These are phyloP conservation scores for Cladorrhinum sp. DNA, from an alignment of 2,329 filamentous ascomycete species.

Conservation along the genomic window DNA sequence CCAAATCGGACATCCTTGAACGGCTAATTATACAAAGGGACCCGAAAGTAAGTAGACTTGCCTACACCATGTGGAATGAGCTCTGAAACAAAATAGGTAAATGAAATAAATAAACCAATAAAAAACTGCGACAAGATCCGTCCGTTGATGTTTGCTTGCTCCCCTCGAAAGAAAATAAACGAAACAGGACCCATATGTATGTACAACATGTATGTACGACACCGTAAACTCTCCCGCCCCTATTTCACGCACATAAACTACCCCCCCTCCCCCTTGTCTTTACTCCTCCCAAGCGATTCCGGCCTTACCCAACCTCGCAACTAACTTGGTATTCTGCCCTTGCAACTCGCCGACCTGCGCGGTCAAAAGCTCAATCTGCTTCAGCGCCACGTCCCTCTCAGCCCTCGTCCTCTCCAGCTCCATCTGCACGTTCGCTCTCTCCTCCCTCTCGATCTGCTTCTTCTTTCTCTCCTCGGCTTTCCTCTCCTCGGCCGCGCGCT, in stretches of 20 bases:
- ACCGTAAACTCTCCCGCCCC: not conserved
- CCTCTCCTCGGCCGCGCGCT: conserved; percentile 58
- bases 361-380: conserved; percentile 54
- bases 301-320: conserved; percentile 48
- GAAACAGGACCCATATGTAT: too few relatives aligned
- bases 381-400: conserved; percentile 51
- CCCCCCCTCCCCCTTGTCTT: not conserved
- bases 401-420: conserved; percentile 52
- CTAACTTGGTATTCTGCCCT: conserved; percentile 57
- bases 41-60: too few relatives aligned
- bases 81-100: too few relatives aligned
- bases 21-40: too few relatives aligned
- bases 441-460: conserved; percentile 54
- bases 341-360: conserved; percentile 56
- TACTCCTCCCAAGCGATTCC: conserved; percentile 5
- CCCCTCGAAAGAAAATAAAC: too few relatives aligned
- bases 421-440: conserved; percentile 45
- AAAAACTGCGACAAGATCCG: too few relatives aligned
- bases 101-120: too few relatives aligned
- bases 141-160: too few relatives aligned
- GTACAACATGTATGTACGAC: not conserved
- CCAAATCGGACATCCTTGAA: too few relatives aligned
- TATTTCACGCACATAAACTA: not conserved
- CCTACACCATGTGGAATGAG: too few relatives aligned
- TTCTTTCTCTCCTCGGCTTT: conserved; percentile 52